These are phyloP conservation scores for Podospora appendiculata DNA, from an alignment of 495 filamentous ascomycete species.

Conservation along the genomic window DNA sequence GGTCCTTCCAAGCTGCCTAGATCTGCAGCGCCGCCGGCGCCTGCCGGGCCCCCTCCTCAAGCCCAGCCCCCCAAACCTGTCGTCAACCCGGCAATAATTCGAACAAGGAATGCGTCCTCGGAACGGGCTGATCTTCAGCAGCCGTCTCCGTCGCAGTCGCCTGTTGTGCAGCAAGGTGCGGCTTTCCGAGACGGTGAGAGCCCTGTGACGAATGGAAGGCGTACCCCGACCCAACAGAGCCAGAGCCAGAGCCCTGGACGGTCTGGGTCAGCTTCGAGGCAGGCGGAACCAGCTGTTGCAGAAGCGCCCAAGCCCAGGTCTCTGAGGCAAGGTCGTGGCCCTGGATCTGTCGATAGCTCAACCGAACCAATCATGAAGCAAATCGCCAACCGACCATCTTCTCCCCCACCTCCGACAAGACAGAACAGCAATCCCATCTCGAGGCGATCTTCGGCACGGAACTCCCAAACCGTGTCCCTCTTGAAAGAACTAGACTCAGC, in stretches of 20 bases:
- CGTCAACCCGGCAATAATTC: constrained; percentile 17
- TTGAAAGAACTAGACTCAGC: constrained; percentile 76
- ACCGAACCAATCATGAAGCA: constrained; percentile 38
- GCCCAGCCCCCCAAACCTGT: constrained; percentile 74
- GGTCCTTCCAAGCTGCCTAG: constrained; percentile 55
- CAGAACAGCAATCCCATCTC: constrained; percentile 44
- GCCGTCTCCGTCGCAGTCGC: constrained; percentile 44
- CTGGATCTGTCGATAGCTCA: constrained; percentile 44
- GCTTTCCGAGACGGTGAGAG: constrained; percentile 35
- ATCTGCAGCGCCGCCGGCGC: constrained; percentile 60
- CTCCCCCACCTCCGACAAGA: constrained; percentile 43
- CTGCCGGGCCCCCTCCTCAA: constrained; percentile 77
- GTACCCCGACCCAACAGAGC: constrained; percentile 48
- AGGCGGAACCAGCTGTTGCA: constrained; percentile 15
- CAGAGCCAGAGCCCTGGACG: constrained; percentile 16
- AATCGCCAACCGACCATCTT: constrained; percentile 35
- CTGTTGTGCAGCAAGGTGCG: constrained; percentile 40
- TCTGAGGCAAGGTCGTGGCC: constrained; percentile 28
- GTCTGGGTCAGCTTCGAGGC: constrained; percentile 13
- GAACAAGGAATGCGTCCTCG: constrained; percentile 30
- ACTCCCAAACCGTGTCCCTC: constrained; percentile 54
- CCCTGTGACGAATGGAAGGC: constrained; percentile 47
- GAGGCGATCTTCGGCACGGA: constrained; percentile 42
- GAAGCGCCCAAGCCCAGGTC: constrained; percentile 26
- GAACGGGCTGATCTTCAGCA: constrained; percentile 28